phyloP scores from a whole-genome alignment of 768 basidiomycete species.

The Dictyophora rubrovolvata region DNA sequence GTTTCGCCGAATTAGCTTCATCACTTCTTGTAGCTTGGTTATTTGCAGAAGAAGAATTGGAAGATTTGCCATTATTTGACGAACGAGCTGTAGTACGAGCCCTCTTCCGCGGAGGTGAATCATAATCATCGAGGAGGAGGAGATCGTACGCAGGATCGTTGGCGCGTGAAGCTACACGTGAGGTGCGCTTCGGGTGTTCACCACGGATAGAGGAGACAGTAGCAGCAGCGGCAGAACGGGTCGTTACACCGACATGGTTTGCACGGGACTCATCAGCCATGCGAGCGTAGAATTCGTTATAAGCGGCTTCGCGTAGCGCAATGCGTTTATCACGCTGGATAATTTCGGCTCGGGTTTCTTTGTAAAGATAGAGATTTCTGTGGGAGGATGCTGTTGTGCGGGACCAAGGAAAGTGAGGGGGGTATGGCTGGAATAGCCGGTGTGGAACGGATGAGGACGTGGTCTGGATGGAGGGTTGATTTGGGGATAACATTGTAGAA shows the following conservation, averaged over 20 bases:
- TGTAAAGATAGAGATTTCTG: neutral
- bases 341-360: neutral
- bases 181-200: neutral
- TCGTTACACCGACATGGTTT: neutral
- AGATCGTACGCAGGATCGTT: neutral
- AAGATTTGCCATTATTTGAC: neutral
- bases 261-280: neutral
- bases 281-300: neutral
- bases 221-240: neutral
- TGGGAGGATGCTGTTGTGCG: neutral
- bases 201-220: neutral
- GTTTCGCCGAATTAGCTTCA: neutral
- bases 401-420: neutral
- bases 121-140: neutral
- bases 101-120: neutral
- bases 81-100: neutral
- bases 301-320: neutral
- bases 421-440: neutral
- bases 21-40: neutral
- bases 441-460: neutral
- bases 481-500: neutral
- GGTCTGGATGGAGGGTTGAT: neutral
- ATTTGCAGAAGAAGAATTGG: neutral
- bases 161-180: neutral
- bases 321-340: neutral